Evolutionary conservation across 305 asterid genomes (phyloP).

Genomic region (Solanum chacoense): DNA sequence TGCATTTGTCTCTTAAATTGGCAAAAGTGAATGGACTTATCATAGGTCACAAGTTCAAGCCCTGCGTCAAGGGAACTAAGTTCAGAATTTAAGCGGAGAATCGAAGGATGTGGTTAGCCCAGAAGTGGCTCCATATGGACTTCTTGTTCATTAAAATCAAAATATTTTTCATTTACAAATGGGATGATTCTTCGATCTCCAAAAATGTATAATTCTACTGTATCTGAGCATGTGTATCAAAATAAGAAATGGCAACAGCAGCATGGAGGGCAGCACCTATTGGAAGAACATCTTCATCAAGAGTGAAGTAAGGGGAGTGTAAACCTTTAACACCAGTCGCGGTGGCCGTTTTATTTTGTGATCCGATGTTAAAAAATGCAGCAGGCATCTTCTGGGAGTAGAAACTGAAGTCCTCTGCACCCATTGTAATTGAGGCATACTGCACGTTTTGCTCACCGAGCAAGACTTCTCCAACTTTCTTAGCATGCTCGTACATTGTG

Average conservation of each 20-base stretch:
- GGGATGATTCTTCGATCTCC: background rate
- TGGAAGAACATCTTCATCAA: constrained; percentile 58
- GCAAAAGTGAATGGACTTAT: background rate
- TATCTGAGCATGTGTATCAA: constrained; percentile 25
- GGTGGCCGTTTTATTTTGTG: constrained; percentile 27
- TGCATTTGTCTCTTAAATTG: too few species aligned
- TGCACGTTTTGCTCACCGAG: constrained; percentile 44
- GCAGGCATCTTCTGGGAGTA: constrained; percentile 53
- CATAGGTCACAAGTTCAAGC: background rate
- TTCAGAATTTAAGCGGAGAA: background rate
- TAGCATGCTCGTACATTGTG: constrained; percentile 45
- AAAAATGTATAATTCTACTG: background rate
- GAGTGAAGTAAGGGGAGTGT: constrained; percentile 49
- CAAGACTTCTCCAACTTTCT: constrained; percentile 37
- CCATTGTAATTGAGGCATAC: constrained; percentile 26
- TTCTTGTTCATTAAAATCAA: background rate
- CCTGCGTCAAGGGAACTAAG: background rate
- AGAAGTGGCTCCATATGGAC: background rate
- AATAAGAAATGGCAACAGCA: constrained; percentile 57
- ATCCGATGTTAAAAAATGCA: constrained; percentile 45
- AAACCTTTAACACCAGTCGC: constrained; percentile 14
- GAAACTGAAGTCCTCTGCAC: constrained; percentile 82
- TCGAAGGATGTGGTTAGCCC: background rate
- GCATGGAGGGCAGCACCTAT: constrained; percentile 82
- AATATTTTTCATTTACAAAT: background rate